phyloP scores from a whole-genome alignment of 73 alveolate species.

The Tetrahymena elliotti region DNA sequence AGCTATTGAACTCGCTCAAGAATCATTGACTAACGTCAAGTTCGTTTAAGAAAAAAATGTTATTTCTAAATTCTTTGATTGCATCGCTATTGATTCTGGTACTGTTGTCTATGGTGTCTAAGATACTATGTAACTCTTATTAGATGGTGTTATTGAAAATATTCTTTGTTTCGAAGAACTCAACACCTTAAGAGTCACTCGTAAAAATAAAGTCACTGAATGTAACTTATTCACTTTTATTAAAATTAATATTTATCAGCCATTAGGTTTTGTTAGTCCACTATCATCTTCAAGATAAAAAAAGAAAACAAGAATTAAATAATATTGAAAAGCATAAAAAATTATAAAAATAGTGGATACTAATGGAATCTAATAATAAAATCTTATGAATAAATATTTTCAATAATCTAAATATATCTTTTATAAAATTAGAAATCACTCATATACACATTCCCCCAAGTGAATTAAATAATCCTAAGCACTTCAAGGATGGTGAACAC shows the following conservation, averaged over 20 bases:
- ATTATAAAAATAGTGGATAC: constrained; percentile 24
- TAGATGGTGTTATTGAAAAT: constrained; percentile 84
- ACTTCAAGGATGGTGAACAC: constrained; percentile 65
- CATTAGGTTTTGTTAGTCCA: no score
- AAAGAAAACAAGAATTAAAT: constrained; percentile 35
- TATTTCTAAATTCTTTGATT: constrained; percentile 90
- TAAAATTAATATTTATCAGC: no score
- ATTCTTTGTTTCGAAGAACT: constrained; percentile 88
- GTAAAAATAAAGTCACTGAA: constrained; percentile 27
- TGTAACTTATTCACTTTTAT: background rate
- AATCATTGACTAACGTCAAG: constrained; percentile 91
- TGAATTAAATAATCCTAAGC: constrained; percentile 34
- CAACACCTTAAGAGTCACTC: constrained; percentile 20
- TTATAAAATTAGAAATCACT: background rate
- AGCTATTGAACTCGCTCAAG: constrained; percentile 79
- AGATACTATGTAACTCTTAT: constrained; percentile 97
- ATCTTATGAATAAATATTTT: constrained; percentile 36
- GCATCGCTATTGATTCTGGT: constrained; percentile 92
- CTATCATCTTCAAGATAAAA: no score
- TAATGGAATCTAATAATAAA: background rate
- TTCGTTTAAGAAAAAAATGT: constrained; percentile 94
- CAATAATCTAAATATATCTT: constrained; percentile 10
- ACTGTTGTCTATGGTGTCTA: constrained; percentile 93
- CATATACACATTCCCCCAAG: background rate
- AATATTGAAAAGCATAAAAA: constrained; percentile 51